Evolutionary conservation across 139 green algal genomes (phyloP), one percentile per base, ranked within the genome.

Genomic region (Volvox reticuliferus): DNA sequence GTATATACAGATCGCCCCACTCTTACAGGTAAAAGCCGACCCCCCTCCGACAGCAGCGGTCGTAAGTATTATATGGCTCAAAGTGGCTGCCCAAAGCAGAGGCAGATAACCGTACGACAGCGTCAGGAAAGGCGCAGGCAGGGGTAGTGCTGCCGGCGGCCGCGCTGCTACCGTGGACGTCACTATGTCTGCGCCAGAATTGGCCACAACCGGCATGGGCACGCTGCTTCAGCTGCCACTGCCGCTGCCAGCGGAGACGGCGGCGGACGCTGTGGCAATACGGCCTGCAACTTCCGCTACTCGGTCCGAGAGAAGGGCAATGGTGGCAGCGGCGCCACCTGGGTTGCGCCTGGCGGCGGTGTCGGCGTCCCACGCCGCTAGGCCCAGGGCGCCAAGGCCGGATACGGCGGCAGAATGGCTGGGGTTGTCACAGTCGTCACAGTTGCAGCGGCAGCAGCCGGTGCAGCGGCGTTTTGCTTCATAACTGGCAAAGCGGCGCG

Each of bases 41-140:
- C 95, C 0, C 91, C 95, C 79, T 98, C 95, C 35, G 86, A 88
- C 28, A 97, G 89, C 20, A 95, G 77, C 1, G 86, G 79, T 32
- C 87, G 50, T 78, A 96, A 81, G 88, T 96, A 97, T n/a, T n/a
- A n/a, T n/a, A 92, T 96, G 92, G 30, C 93, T 86, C 65, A 98
- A 93, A 0, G 95, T 97, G 89, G 67, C 94, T 0, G 86, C 92
- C 95, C 95, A 97, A 21, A 94, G 91, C 32, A 98, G 82, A 17
- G 96, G 96, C 83, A 97, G 68, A 89, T 97, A 98, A 33, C 92
- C 94, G 69, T 98, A 98, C 0, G 89, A 89, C 68, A 97, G 79
- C 44, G 92, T 75, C 26, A 97, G 18, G 80, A 98, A 98, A 0
- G 93, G 81, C 0, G 82, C 37, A 20, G 79, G 63, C 63, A 37